phyloP scores from a whole-genome alignment of 768 basidiomycete species.

The Tremella yokohamensis region DNA sequence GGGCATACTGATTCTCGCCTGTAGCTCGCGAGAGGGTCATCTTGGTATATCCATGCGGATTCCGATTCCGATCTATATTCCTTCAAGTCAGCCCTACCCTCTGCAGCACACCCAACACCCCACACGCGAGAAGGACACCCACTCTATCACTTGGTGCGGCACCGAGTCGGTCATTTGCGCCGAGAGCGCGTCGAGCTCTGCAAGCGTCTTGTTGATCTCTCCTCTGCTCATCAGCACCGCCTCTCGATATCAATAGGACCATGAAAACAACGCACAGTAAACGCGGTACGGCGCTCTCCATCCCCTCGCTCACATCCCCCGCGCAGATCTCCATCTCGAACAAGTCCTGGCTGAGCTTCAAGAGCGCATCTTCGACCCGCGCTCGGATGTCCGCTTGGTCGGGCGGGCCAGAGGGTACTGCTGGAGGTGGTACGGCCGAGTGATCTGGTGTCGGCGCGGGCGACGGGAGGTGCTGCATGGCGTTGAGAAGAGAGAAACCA shows the following conservation, averaged over 20 bases:
- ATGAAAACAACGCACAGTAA: conserved; percentile 31
- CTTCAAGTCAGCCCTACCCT: conserved; percentile 13
- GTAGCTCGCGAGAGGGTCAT: conserved; percentile 32
- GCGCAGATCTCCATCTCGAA: conserved; percentile 47
- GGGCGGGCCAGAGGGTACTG: not conserved
- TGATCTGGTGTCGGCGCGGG: conserved; percentile 32
- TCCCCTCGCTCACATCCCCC: conserved; percentile 36
- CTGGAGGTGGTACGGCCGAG: not conserved
- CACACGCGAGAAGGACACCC: conserved; percentile 4
- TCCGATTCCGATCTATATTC: conserved; percentile 31
- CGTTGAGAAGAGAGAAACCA: no score
- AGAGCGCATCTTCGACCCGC: conserved; percentile 26
- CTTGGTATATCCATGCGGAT: conserved; percentile 41
- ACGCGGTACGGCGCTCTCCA: conserved; percentile 33
- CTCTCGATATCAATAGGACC: not conserved
- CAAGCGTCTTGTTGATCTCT: conserved; percentile 30
- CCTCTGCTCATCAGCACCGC: conserved; percentile 17
- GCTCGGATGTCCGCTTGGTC: conserved; percentile 25
- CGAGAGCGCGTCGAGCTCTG: conserved; percentile 22
- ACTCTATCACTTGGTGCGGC: conserved; percentile 42
- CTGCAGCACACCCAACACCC: not conserved
- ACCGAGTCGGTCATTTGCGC: conserved; percentile 33
- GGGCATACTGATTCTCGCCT: conserved; percentile 42
- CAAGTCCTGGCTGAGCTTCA: conserved; percentile 37
- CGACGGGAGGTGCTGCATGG: conserved; percentile 24